These are phyloP conservation scores for Claviceps paspali DNA, from an alignment of 2,329 filamentous ascomycete species.

Conservation along the genomic window DNA sequence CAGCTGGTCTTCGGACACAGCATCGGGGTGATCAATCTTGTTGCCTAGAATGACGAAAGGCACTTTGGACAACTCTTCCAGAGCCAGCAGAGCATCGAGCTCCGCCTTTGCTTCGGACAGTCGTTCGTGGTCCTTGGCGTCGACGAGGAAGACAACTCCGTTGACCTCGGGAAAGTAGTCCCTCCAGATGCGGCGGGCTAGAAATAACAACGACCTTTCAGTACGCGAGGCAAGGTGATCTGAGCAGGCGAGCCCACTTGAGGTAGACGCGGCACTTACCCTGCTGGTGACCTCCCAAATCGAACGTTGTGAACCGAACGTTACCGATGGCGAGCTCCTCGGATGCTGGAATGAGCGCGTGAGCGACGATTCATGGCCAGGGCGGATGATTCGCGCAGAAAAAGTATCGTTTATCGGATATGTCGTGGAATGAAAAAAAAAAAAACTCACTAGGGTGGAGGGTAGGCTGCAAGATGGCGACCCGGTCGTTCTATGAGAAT, in stretches of 20 bases:
- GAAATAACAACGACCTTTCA: slow-evolving; percentile 8
- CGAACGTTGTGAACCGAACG: slow-evolving; percentile 88
- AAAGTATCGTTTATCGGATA: neutral
- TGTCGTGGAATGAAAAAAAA: slow-evolving; percentile 10
- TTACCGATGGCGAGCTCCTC: slow-evolving; percentile 89
- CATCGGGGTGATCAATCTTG: slow-evolving; percentile 98
- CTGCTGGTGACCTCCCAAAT: slow-evolving; percentile 87
- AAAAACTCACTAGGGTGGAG: slow-evolving; percentile 69
- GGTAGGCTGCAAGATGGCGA: slow-evolving; percentile 79
- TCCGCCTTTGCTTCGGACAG: slow-evolving; percentile 91
- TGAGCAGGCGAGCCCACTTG: neutral
- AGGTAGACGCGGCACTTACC: slow-evolving; percentile 29
- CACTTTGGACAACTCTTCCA: slow-evolving; percentile 94
- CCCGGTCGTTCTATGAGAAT: slow-evolving; percentile 61
- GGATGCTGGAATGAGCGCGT: slow-evolving; percentile 41
- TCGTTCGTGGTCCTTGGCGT: slow-evolving; percentile 93
- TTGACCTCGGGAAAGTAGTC: slow-evolving; percentile 95
- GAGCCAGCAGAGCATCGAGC: slow-evolving; percentile 83
- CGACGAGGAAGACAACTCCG: slow-evolving; percentile 94
- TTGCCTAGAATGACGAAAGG: slow-evolving; percentile 94
- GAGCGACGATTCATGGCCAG: neutral
- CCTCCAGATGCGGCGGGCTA: slow-evolving; percentile 85
- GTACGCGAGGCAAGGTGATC: neutral
- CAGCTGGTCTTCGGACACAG: slow-evolving; percentile 89
- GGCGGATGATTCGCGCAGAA: neutral